A percentile compares a stretch with the other conserved stretches of the same genome.
These are phyloP conservation scores for Prunella vulgaris DNA, from an alignment of 257 asterid species.

Conservation along the genomic window DNA sequence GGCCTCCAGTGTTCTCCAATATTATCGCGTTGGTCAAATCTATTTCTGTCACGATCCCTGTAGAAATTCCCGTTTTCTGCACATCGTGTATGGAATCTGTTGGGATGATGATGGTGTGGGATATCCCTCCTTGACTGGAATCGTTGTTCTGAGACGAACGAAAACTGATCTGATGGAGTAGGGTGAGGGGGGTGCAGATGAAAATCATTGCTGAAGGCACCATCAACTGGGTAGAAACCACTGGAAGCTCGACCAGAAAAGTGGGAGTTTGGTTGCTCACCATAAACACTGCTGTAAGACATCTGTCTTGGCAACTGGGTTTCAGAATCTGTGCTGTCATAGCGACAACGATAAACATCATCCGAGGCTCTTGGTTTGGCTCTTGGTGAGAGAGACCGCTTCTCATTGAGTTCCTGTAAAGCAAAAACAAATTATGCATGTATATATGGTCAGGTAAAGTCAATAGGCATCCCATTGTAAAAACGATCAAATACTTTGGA, in stretches of 20 bases:
- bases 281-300: slow-evolving; percentile 38
- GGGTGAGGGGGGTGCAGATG: slow-evolving; percentile 88
- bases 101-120: slow-evolving; percentile 47
- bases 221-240: slow-evolving; percentile 38
- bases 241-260: slow-evolving; percentile 38
- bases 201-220: slow-evolving; percentile 50
- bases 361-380: slow-evolving; percentile 32
- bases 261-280: slow-evolving; percentile 39
- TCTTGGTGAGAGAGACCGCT: slow-evolving; percentile 39
- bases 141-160: slow-evolving; percentile 68
- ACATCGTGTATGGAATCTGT: slow-evolving; percentile 51
- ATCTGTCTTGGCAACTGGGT: slow-evolving; percentile 45
- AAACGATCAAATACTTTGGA: not conserved
- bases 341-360: slow-evolving; percentile 40
- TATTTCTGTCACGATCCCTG: slow-evolving; percentile 58
- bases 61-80: slow-evolving; percentile 53
- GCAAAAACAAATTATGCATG: slow-evolving; percentile 29
- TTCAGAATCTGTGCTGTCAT: slow-evolving; percentile 41
- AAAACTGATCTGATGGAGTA: slow-evolving; percentile 82
- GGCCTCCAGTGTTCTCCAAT: slow-evolving; percentile 74
- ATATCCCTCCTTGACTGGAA: slow-evolving; percentile 49
- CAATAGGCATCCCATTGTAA: not conserved
- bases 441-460: not conserved
- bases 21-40: slow-evolving; percentile 36
- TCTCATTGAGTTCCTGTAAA: slow-evolving; percentile 31